A percentile compares a stretch with the other conserved stretches of the same genome.
phyloP scores from a whole-genome alignment of 805 yeast species.

The baker's yeast (Saccharomyces cerevisiae) region DNA sequence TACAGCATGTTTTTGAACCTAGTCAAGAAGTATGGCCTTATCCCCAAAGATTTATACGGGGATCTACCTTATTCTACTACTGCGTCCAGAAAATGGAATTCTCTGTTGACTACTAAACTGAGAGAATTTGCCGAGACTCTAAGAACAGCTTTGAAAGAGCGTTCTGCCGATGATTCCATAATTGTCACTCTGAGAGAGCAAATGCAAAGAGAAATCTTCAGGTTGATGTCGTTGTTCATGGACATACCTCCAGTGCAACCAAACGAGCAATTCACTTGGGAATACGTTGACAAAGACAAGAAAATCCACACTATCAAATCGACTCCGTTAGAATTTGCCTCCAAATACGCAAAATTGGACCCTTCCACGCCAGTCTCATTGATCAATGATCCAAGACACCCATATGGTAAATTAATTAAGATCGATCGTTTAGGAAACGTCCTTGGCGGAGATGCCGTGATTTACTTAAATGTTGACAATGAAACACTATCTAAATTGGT shows the following conservation, averaged over 20 bases:
- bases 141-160: constrained; percentile 34
- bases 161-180: constrained; percentile 32
- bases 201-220: constrained; percentile 56
- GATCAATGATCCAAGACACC: constrained; percentile 77
- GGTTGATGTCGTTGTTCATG: constrained; percentile 56
- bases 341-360: constrained; percentile 45
- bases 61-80: constrained; percentile 56
- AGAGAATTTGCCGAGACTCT: constrained; percentile 71
- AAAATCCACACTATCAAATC: constrained; percentile 40
- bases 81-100: constrained; percentile 44
- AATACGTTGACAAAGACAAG: constrained; percentile 62
- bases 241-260: constrained; percentile 76
- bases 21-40: constrained; percentile 71
- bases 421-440: constrained; percentile 73
- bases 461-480: constrained; percentile 61
- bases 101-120: constrained; percentile 56
- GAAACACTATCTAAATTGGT: constrained; percentile 51
- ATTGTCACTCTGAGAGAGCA: constrained; percentile 36
- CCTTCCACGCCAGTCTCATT: constrained; percentile 51
- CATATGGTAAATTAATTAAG: constrained; percentile 51
- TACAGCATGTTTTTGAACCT: constrained; percentile 75
- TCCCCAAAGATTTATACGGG: constrained; percentile 67
- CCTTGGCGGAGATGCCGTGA: constrained; percentile 58
- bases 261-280: constrained; percentile 61
- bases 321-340: constrained; percentile 61